Conservation (phyloP, 306 rosid species). For the Casuarina equisetifolia region DNA sequence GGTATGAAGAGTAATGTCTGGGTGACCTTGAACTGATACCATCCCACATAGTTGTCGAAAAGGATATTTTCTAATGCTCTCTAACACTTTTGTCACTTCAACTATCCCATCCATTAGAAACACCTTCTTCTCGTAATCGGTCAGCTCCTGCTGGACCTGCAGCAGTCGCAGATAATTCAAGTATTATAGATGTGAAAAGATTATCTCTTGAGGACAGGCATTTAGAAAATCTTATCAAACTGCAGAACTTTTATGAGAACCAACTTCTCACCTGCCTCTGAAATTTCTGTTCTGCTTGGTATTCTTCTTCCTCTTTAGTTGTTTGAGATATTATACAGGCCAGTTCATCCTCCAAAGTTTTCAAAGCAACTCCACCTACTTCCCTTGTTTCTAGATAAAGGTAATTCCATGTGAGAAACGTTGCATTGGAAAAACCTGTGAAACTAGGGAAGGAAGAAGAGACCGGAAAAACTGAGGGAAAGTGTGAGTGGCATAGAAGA, state of each 20-base stretch:
- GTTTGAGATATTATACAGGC: slow-evolving; percentile 41
- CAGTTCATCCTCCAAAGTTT: slow-evolving; percentile 49
- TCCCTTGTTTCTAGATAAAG: slow-evolving; percentile 28
- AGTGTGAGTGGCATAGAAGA: background rate
- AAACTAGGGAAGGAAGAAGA: background rate
- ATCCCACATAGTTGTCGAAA: slow-evolving; percentile 20
- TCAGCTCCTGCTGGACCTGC: slow-evolving; percentile 62
- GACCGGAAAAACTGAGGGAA: slow-evolving; percentile 4
- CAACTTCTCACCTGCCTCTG: slow-evolving; percentile 47
- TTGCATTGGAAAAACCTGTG: background rate
- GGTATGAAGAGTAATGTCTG: background rate
- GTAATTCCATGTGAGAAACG: slow-evolving; percentile 4
- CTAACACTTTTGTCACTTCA: slow-evolving; percentile 43
- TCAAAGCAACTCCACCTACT: slow-evolving; percentile 36
- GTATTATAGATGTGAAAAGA: background rate
- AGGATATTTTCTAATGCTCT: slow-evolving; percentile 71
- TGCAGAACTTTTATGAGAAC: slow-evolving; percentile 4
- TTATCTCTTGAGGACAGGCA: slow-evolving; percentile 1
- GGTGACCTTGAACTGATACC: slow-evolving; percentile 12
- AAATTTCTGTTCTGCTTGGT: slow-evolving; percentile 41
- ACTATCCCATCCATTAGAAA: slow-evolving; percentile 50
- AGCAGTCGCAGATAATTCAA: slow-evolving; percentile 20
- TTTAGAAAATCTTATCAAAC: background rate
- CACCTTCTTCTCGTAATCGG: slow-evolving; percentile 51
- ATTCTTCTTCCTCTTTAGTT: slow-evolving; percentile 53